These are phyloP conservation scores for Beverwykella pulmonaria DNA, from an alignment of 495 filamentous ascomycete species.

Conservation along the genomic window DNA sequence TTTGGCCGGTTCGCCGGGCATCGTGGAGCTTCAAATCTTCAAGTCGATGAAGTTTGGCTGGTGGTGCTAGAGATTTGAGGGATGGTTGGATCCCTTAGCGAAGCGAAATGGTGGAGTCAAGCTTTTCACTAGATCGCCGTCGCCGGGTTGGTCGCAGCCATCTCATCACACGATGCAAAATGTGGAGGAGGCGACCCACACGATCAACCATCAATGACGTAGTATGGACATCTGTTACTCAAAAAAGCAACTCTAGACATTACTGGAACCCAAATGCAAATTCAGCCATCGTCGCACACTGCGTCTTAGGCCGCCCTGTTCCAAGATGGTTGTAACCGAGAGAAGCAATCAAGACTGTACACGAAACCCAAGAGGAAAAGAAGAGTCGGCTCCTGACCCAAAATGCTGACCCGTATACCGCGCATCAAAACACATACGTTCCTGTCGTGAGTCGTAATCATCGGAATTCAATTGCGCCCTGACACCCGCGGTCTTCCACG, in stretches of 20 bases:
- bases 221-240: background rate
- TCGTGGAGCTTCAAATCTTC: constrained; percentile 32
- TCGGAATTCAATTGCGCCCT: constrained; percentile 89
- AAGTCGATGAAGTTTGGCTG: constrained; percentile 4
- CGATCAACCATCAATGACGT: constrained; percentile 11
- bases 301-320: constrained; percentile 7
- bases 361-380: constrained; percentile 3
- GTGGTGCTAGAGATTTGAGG: background rate
- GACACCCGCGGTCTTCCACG: constrained; percentile 81
- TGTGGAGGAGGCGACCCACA: background rate
- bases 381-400: constrained; percentile 17
- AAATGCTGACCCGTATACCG: constrained; percentile 27
- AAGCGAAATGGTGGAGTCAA: constrained; percentile 27
- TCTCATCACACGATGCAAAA: constrained; percentile 12
- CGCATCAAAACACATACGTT: constrained; percentile 24
- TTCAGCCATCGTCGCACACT: constrained; percentile 27
- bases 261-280: constrained; percentile 12
- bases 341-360: background rate
- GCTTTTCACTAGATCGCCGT: constrained; percentile 23
- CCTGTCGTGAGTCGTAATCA: constrained; percentile 48
- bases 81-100: background rate
- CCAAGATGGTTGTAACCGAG: background rate
- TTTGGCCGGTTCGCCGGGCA: constrained; percentile 63
- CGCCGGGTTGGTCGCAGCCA: background rate
- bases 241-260: constrained; percentile 28